A percentile compares a stretch with the other conserved stretches of the same genome.
phyloP scores from a whole-genome alignment of 1,284 basidiomycete genomes.

The Neonothopanus nambi region DNA sequence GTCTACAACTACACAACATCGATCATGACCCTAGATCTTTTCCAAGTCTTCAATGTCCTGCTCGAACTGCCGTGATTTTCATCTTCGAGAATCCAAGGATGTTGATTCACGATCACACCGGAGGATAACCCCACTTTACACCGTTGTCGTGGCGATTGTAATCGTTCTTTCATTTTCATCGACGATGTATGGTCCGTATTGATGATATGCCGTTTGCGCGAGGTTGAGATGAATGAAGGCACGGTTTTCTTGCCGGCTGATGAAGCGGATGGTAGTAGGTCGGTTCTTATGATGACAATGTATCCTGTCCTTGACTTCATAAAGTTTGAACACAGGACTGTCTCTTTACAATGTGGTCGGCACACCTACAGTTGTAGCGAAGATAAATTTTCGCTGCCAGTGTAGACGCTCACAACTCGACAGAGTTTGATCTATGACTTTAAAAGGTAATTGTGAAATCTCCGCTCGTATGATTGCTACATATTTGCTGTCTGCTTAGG shows the following conservation, averaged over 20 bases:
- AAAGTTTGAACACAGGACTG: constrained; percentile 44
- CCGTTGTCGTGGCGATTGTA: constrained; percentile 60
- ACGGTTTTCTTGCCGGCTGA: constrained; percentile 41
- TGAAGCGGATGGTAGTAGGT: constrained; percentile 19
- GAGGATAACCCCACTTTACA: constrained; percentile 53
- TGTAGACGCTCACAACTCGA: no score
- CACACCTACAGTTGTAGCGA: constrained; percentile 54
- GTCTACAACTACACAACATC: no score
- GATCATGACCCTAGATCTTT: constrained; percentile 18
- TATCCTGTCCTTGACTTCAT: background rate
- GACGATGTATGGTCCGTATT: constrained; percentile 55
- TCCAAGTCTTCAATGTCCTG: constrained; percentile 17
- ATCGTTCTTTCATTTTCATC: constrained; percentile 58
- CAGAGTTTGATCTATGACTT: no score
- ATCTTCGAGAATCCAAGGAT: constrained; percentile 52
- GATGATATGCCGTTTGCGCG: constrained; percentile 39
- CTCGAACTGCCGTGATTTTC: constrained; percentile 27
- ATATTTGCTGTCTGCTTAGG: no score
- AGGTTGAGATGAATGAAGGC: constrained; percentile 56
- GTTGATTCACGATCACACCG: constrained; percentile 52
- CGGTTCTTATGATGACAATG: background rate
- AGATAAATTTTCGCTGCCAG: no score
- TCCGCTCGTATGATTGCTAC: no score
- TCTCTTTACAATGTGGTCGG: constrained; percentile 52
- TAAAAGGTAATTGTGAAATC: no score